These are phyloP conservation scores for Termitomyces sp. DNA, from an alignment of 768 basidiomycete species.

Conservation along the genomic window DNA sequence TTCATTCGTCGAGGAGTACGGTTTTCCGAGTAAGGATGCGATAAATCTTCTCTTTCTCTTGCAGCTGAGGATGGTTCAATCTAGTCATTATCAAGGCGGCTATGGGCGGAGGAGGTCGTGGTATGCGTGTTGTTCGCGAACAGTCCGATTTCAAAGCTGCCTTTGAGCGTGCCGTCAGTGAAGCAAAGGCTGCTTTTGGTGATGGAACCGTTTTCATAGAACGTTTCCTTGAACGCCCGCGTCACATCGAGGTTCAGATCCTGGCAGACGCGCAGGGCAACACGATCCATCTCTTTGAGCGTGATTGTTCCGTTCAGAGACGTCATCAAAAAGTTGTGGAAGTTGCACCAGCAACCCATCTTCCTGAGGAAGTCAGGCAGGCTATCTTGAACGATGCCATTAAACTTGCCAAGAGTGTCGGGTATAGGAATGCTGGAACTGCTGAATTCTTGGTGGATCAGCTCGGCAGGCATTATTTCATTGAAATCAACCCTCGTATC, in stretches of 20 bases:
- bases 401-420: constrained; percentile 89
- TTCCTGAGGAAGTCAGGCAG: constrained; percentile 86
- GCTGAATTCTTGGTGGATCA: constrained; percentile 98
- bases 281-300: constrained; percentile 96
- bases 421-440: constrained; percentile 95
- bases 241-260: constrained; percentile 97
- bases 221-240: constrained; percentile 92
- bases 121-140: constrained; percentile 97
- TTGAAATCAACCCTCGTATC: constrained; percentile 99
- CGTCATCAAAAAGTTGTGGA: constrained; percentile 99
- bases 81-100: constrained; percentile 98
- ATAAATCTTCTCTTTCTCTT: not conserved
- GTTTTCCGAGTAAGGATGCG: constrained; percentile 69
- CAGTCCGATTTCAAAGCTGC: constrained; percentile 85
- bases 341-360: constrained; percentile 93
- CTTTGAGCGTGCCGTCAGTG: constrained; percentile 89
- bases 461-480: constrained; percentile 95
- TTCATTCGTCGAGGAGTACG: constrained; percentile 90
- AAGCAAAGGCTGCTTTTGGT: constrained; percentile 95
- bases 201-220: constrained; percentile 99
- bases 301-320: constrained; percentile 97
- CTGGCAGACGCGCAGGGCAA: constrained; percentile 90
- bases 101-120: constrained; percentile 97
- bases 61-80: constrained; percentile 1
- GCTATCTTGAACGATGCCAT: constrained; percentile 88